Evolutionary conservation across 768 basidiomycete genomes (phyloP), one percentile per base, ranked within the genome.

Genomic region (Naganishia onofrii): DNA sequence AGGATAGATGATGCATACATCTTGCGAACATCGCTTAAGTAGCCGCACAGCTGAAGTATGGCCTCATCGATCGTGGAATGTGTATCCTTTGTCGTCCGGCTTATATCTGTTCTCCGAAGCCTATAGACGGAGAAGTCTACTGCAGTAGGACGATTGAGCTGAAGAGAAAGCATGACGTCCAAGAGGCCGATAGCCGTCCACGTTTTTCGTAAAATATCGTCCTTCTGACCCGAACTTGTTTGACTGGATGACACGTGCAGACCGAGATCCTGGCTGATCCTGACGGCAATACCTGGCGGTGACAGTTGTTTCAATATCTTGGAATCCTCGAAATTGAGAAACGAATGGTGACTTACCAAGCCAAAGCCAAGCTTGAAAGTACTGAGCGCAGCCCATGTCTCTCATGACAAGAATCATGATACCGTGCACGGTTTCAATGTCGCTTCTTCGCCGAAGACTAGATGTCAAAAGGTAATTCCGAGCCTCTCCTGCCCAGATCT

Each of bases 401-500:
- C 70, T 55, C 70, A 71, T 46, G 8, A 66, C 66, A 12, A 71
- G 46, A 29, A 71, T 57, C 28, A 66, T 54, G 54, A 71, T 51
- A 42, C 55, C 55, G n/a, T 71, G 70, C 7, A 71, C 58, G 3
- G 66, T 66, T 26, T 71, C 70, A 29, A 71, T 23, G 15, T 54
- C 63, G 51, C 70, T 67, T 38, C 70, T n/a, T 31, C 66, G 44
- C 21, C 70, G 38, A 44, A 71, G 58, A 31, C 51, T 66, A 6
- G 55, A 66, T 13, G 56, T 63, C 66, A 71, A n/a, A 2, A 71
- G 23, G 34, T 51, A 67, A 28, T 42, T 71, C 23, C 70, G 32
- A 19, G 66, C 70, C 46, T 71, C 70, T 56, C 67, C 70, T 10
- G 48, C 56, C 70, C 70, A 71, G 12, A 71, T 71, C 17, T 71